A percentile compares a stretch with the other conserved stretches of the same genome.
phyloP scores from a whole-genome alignment of 2,329 filamentous ascomycete species.

The Plenodomus biglobosus region DNA sequence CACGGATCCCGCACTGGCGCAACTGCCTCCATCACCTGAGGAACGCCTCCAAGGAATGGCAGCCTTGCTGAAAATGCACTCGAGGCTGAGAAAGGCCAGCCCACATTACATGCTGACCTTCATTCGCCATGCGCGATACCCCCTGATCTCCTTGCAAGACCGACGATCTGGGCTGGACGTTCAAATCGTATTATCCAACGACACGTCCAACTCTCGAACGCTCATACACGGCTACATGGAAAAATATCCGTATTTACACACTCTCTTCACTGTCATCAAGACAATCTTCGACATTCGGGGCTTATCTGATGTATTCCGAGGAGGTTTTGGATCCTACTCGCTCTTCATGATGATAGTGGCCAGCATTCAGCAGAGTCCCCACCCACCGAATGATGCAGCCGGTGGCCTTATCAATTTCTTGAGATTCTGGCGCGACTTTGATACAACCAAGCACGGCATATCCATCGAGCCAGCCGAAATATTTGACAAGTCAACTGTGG shows the following conservation, averaged over 20 bases:
- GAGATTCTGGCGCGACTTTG: slow-evolving; percentile 52
- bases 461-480: slow-evolving; percentile 52
- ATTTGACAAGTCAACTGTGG: slow-evolving; percentile 44
- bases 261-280: slow-evolving; percentile 55
- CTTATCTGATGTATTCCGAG: slow-evolving; percentile 51
- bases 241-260: slow-evolving; percentile 53
- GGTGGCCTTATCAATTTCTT: slow-evolving; percentile 54
- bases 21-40: slow-evolving; percentile 16
- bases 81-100: neutral
- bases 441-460: slow-evolving; percentile 52
- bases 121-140: slow-evolving; percentile 39
- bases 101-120: slow-evolving; percentile 15
- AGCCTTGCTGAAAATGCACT: slow-evolving; percentile 10
- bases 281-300: slow-evolving; percentile 54
- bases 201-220: slow-evolving; percentile 45
- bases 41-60: slow-evolving; percentile 8
- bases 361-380: slow-evolving; percentile 51
- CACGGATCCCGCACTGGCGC: slow-evolving; percentile 5
- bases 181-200: slow-evolving; percentile 54
- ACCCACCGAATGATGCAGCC: slow-evolving; percentile 39
- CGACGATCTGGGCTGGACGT: slow-evolving; percentile 52
- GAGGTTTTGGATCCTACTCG: slow-evolving; percentile 58
- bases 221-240: slow-evolving; percentile 51
- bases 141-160: slow-evolving; percentile 50
- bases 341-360: slow-evolving; percentile 61